Evolutionary conservation across 441 rosid genomes (phyloP), one percentile per base, ranked within the genome.

Genomic region (Gossypium aridum): DNA sequence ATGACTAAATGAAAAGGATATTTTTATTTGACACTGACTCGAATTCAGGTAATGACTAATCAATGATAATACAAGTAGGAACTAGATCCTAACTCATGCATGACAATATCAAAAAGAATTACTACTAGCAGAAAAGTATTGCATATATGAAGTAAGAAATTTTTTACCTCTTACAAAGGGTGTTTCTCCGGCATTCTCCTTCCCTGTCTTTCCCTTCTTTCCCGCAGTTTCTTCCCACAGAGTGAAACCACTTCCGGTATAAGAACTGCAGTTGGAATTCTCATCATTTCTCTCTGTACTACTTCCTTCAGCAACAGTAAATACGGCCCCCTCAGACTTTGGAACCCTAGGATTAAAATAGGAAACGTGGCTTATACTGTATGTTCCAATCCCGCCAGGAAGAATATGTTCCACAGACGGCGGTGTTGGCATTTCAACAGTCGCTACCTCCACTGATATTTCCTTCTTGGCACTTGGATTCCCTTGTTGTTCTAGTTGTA

Each of bases 141-240:
- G 37, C 16, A 49, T 14, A 14, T 55, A 55, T 7, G 10, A 19
- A 56, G n/a, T 20, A 12, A 73, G 20, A 55, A 37, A 62, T 61
- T 0, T 12, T 2, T 66, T 87, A 95, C 99, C 99, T 88, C 82
- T 84, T n/a, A 70, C 75, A 80, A 69, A 73, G 66, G 89, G 64
- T 78, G 82, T 84, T 54, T 85, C 91, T 31, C 75, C 83, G 17
- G 70, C 79, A 82, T 90, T 89, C 95, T 93, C 97, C 90, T 89
- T 90, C 93, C 92, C 90, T 80, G 92, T 86, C 95, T 91, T 85
- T 93, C 98, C 99, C 95, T 85, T 95, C 62, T 91, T 90, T 56
- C 75, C 83, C 1, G 84, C 80, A 80, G 96, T 87, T 82, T 89
- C 92, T 75, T 85, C 96, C 96, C 96, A 87, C 17, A 89, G 63